Evolutionary conservation across 2,329 filamentous ascomycete species (phyloP).

Genomic region (Botrytis medusae): DNA sequence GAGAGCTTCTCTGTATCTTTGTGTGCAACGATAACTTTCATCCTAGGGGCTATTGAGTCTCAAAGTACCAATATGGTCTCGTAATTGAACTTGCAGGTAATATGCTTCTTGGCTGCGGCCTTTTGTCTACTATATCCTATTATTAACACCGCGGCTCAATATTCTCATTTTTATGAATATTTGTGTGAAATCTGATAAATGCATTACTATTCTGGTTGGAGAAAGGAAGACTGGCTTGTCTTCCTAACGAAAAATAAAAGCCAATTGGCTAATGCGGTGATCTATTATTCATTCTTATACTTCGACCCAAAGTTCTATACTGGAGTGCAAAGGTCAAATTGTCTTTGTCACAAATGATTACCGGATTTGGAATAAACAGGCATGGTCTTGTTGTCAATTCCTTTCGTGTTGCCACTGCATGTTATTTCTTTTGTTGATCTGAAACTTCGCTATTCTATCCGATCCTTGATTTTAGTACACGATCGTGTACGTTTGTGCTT

Average conservation of each 20-base stretch:
- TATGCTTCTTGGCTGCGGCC: neutral
- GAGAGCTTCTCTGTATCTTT: constrained; percentile 48
- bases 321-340: neutral
- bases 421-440: neutral
- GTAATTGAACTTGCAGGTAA: neutral
- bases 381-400: neutral
- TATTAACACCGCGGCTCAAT: neutral
- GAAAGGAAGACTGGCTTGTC: neutral
- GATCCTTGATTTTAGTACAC: neutral
- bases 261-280: neutral
- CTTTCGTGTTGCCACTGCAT: neutral
- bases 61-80: neutral
- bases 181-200: neutral
- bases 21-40: no score
- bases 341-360: neutral
- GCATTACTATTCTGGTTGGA: neutral
- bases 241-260: neutral
- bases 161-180: neutral
- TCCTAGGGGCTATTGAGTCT: neutral
- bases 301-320: neutral
- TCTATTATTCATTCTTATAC: neutral
- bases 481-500: neutral
- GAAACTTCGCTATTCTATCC: neutral
- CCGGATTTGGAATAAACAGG: neutral
- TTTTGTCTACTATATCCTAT: neutral